phyloP scores from a whole-genome alignment of 2,329 filamentous ascomycete genomes.

The Colletotrichum echinochloae region DNA sequence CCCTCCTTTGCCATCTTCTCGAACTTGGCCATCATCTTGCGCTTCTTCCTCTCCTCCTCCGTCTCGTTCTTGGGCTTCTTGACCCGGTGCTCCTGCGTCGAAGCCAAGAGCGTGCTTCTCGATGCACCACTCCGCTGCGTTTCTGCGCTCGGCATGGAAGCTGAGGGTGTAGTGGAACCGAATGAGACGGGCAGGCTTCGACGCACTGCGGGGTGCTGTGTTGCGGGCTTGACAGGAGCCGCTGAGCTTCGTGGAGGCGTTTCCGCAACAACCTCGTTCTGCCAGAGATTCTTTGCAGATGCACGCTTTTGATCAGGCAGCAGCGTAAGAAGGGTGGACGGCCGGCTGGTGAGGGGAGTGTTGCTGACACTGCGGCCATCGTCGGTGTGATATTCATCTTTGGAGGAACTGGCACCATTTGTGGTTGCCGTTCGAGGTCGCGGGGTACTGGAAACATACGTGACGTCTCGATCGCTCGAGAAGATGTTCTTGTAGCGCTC shows the following conservation, averaged over 20 bases:
- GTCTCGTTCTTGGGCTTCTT: constrained; percentile 35
- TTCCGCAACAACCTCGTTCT: neutral
- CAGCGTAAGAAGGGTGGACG: neutral
- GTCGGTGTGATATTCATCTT: neutral
- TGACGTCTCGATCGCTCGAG: constrained; percentile 10
- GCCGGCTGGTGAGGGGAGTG: neutral
- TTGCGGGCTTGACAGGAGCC: neutral
- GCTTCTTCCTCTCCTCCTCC: constrained; percentile 11
- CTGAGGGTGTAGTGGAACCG: constrained; percentile 5
- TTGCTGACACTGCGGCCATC: neutral
- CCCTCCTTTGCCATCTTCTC: constrained; percentile 29
- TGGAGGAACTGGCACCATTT: neutral
- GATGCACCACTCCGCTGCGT: neutral
- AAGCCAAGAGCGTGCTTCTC: neutral
- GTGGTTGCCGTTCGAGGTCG: constrained; percentile 10
- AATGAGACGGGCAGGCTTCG: constrained; percentile 21
- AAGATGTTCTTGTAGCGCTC: neutral
- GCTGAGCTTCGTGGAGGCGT: constrained; percentile 11
- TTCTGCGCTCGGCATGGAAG: neutral
- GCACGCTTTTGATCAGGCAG: neutral
- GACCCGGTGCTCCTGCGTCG: constrained; percentile 29
- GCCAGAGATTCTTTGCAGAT: neutral
- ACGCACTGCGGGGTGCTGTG: constrained; percentile 12
- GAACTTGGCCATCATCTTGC: constrained; percentile 17
- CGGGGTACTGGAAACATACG: constrained; percentile 5